Base-by-base conservation (phyloP, 768 basidiomycete species). In the Xerocomellus intermedius region DNA sequence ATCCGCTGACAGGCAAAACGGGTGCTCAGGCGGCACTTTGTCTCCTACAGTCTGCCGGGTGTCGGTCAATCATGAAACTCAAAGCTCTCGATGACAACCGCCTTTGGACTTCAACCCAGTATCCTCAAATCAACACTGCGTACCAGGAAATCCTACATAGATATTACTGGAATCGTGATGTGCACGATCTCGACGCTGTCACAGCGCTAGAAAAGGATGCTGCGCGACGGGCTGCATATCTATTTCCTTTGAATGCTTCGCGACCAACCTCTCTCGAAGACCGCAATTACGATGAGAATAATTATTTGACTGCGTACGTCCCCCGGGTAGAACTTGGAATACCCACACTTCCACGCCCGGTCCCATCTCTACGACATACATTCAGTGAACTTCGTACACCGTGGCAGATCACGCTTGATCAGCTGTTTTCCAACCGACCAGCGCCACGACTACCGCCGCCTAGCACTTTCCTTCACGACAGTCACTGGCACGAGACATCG, bases 41-140 rank as follows among this genome's bases (percentile, higher is more conserved):
- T 24, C 42, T 43, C 26, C 2, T 17, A 28, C 19, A 10, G 17
- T 10, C 19, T 9, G 16, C 26, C 5, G 26, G 42, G 41, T 72
- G 64, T 36, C 65, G 61, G 36, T 78, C 79, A 3, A 78, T 78
- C 51, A 70, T 74, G 65, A 58, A 52, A 26, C 63, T 75, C 13
- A 58, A 58, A 50, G 8, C 8, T 8, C 26, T 39, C 19, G 38
- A 19, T 12, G 2, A 24, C 19, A 5, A 5, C 13, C 8, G 8
- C 8, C 28, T 30, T 10, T 9, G 19, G 30, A 46, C 19, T 33
- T 46, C 14, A 38, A 22, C 57, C 45, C 8, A 22, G 9, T 8
- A 32, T 42, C 51, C 51, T 33, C 46, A 48, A 37, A 13, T 54
- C 7, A 13, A 16, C 1, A 4, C 1, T 3, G 41, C 30, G 5